These are phyloP conservation scores for Dendrothele bispora DNA, from an alignment of 768 basidiomycete species.

Conservation along the genomic window DNA sequence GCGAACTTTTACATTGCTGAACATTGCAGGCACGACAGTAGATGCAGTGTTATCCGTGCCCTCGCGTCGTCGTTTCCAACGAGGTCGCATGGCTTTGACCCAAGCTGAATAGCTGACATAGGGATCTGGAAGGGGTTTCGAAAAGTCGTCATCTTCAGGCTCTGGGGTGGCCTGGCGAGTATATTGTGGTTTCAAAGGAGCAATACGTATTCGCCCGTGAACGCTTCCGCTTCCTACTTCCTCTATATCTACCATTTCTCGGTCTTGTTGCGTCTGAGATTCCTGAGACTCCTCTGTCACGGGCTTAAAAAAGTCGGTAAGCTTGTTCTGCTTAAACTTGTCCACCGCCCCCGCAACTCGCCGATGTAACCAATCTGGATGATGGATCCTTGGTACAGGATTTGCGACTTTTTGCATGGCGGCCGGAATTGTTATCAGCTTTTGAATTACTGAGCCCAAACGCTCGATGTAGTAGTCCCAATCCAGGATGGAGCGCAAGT, in stretches of 20 bases:
- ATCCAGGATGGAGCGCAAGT: conserved; percentile 91
- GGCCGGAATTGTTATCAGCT: conserved; percentile 97
- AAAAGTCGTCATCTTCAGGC: conserved; percentile 30
- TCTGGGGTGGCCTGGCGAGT: conserved; percentile 45
- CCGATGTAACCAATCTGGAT: conserved; percentile 96
- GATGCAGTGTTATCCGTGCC: conserved; percentile 29
- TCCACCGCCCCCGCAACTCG: conserved; percentile 88
- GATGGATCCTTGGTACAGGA: conserved; percentile 92
- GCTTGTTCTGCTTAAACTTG: conserved; percentile 97
- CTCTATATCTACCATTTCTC: conserved; percentile 58
- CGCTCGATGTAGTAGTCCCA: conserved; percentile 99
- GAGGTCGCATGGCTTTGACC: conserved; percentile 72
- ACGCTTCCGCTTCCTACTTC: conserved; percentile 41
- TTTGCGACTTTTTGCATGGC: conserved; percentile 97
- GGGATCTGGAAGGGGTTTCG: conserved; percentile 60
- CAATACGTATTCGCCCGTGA: conserved; percentile 40
- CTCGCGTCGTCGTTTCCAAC: conserved; percentile 69
- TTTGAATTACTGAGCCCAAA: conserved; percentile 96
- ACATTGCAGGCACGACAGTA: conserved; percentile 67
- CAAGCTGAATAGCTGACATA: conserved; percentile 68
- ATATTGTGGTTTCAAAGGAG: conserved; percentile 53
- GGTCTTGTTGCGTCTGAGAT: conserved; percentile 18
- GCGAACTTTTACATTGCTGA: conserved; percentile 58
- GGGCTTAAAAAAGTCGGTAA: conserved; percentile 88
- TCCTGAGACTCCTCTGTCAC: conserved; percentile 23